Evolutionary conservation across 2,329 filamentous ascomycete genomes (phyloP), one percentile per base, ranked within the genome.

Genomic region (Fusarium sp.): DNA sequence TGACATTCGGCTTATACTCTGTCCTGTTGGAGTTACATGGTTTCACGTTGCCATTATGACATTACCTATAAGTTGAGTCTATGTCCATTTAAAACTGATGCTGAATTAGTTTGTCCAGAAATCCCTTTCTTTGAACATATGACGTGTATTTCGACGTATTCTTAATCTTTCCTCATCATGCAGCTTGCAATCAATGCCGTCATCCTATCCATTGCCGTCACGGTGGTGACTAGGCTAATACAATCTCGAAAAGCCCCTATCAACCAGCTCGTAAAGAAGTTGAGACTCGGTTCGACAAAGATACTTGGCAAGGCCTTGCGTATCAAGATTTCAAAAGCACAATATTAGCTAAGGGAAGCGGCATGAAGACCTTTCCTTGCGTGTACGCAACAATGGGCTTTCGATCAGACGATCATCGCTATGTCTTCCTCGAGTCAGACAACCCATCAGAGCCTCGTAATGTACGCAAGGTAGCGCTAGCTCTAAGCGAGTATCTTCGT

Each of bases 81-180:
- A 11, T 8, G 1, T 10, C 30, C 30, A 34, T 22, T 20, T 2
- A 24, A 5, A 4, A 10, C 2, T 20, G 11, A 10, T 24, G 1
- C 22, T 8, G 30, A 20, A 24, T 2, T 24, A 15, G 8, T 22
- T 30, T n/a, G 14, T 17, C 7, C 26, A 15, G 6, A 22, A 1
- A 15, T 11, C 15, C 18, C 26, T 13, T 15, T 7, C 4, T 47
- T 3, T 20, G 5, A 28, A 20, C 8, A 10, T 22, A 18, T 34
- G 15, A 24, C 28, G 8, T 14, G 8, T 32, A 18, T 18, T 20
- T 14, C 12, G 1, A 13, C 28, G 3, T 13, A 30, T 7, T 10
- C 11, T 6, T 17, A 24, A 4, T 6, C 4, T 11, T 1, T 20
- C 6, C 8, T 6, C 8, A 51, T 24, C 22, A 51, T 51, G 48